A percentile compares a stretch with the other conserved stretches of the same genome.
These are phyloP conservation scores for Diplodia scrobiculata DNA, from an alignment of 2,329 filamentous ascomycete species.

Conservation along the genomic window DNA sequence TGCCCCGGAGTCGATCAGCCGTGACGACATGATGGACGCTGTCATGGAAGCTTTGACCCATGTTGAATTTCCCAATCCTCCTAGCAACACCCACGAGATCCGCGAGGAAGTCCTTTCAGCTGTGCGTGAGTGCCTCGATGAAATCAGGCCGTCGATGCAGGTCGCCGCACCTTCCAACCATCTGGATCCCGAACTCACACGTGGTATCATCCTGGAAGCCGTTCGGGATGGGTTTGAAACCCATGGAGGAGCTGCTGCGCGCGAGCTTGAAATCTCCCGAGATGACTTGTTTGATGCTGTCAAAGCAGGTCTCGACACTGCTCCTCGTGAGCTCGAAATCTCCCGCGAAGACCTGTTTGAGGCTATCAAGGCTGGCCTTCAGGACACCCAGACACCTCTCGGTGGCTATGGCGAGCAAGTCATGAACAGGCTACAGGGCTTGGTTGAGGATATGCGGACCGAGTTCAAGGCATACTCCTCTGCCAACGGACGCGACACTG, in stretches of 20 bases:
- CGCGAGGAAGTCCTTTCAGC: slow-evolving; percentile 81
- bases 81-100: slow-evolving; percentile 69
- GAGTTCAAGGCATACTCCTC: slow-evolving; percentile 78
- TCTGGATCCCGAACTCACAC: slow-evolving; percentile 52
- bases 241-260: slow-evolving; percentile 44
- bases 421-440: slow-evolving; percentile 60
- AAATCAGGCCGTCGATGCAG: slow-evolving; percentile 62
- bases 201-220: slow-evolving; percentile 59
- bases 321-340: slow-evolving; percentile 48
- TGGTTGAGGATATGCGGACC: slow-evolving; percentile 63
- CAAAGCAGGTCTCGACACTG: slow-evolving; percentile 38
- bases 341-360: slow-evolving; percentile 57
- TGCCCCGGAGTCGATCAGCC: slow-evolving; percentile 60
- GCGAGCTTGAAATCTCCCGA: slow-evolving; percentile 51
- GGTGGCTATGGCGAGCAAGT: slow-evolving; percentile 61
- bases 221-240: slow-evolving; percentile 61
- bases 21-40: slow-evolving; percentile 81
- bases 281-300: slow-evolving; percentile 61
- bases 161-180: slow-evolving; percentile 44
- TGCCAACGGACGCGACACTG: slow-evolving; percentile 76
- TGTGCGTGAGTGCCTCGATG: slow-evolving; percentile 82
- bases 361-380: slow-evolving; percentile 58
- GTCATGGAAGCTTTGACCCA: slow-evolving; percentile 84
- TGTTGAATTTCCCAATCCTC: slow-evolving; percentile 72
- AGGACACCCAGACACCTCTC: slow-evolving; percentile 46